phyloP scores from a whole-genome alignment of 148 eudicot species.

The Dianthus caryophyllus region DNA sequence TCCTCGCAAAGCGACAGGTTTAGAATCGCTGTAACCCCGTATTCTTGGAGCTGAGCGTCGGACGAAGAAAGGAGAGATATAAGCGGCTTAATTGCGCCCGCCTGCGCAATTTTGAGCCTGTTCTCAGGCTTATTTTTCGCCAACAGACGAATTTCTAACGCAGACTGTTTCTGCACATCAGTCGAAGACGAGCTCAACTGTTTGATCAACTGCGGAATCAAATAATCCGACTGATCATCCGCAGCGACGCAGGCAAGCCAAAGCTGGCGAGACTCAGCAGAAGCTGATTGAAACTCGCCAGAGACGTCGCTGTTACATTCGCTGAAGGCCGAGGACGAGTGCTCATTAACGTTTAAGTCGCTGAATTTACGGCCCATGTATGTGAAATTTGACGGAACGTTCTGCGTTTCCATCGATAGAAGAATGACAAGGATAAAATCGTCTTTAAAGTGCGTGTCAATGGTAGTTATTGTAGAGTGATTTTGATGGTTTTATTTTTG shows the following conservation, averaged over 20 bases:
- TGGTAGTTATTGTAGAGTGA: too few relatives aligned
- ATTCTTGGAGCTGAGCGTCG: constrained; percentile 62
- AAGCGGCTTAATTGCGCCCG: constrained; percentile 77
- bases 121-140: constrained; percentile 84
- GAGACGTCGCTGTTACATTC: constrained; percentile 86
- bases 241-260: constrained; percentile 44
- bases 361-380: constrained; percentile 55
- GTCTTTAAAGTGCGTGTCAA: too few relatives aligned
- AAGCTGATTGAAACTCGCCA: constrained; percentile 60
- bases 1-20: constrained; percentile 83
- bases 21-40: constrained; percentile 79
- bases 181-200: constrained; percentile 46
- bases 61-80: constrained; percentile 44
- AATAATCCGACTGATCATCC: constrained; percentile 58
- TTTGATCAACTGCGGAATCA: constrained; percentile 48
- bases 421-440: too few relatives aligned
- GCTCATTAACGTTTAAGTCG: constrained; percentile 34
- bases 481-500: not conserved
- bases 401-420: constrained; percentile 46
- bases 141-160: constrained; percentile 60
- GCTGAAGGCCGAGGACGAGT: constrained; percentile 69
- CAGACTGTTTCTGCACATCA: constrained; percentile 67
- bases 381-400: constrained; percentile 31
- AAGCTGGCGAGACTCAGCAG: constrained; percentile 52
- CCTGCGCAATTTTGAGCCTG: constrained; percentile 58